phyloP scores from a whole-genome alignment of 805 yeast genomes.

The Cyberlindnera samutprakarnensis region DNA sequence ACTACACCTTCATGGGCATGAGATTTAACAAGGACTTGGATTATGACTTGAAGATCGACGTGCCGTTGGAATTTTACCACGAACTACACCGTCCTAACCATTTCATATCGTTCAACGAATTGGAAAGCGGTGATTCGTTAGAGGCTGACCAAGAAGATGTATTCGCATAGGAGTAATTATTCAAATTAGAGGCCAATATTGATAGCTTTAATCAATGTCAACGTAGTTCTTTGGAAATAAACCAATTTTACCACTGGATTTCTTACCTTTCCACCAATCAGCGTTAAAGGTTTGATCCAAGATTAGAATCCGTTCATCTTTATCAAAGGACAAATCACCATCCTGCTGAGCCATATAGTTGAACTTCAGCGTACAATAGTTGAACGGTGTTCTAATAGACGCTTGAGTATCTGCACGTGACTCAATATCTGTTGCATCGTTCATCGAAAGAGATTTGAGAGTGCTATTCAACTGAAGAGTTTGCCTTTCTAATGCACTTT shows the following conservation, averaged over 20 bases:
- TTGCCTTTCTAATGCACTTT: constrained; percentile 5
- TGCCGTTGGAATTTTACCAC: constrained; percentile 78
- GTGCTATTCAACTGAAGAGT: too few relatives aligned
- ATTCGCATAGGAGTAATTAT: constrained; percentile 30
- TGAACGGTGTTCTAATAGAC: constrained; percentile 5
- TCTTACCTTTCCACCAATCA: constrained; percentile 23
- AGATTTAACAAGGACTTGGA: constrained; percentile 61
- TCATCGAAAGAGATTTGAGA: not conserved
- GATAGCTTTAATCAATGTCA: not conserved
- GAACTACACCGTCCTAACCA: constrained; percentile 86
- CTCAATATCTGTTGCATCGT: not conserved
- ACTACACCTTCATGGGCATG: constrained; percentile 81
- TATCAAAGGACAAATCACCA: constrained; percentile 36
- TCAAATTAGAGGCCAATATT: not conserved
- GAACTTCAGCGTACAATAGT: constrained; percentile 33
- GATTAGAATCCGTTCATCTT: constrained; percentile 36
- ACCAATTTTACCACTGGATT: constrained; percentile 13
- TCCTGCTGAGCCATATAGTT: constrained; percentile 28
- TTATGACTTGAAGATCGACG: constrained; percentile 62
- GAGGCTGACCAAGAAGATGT: constrained; percentile 67
- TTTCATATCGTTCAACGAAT: constrained; percentile 64
- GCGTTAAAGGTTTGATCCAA: constrained; percentile 17
- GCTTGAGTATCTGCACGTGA: constrained; percentile 1
- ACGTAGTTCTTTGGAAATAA: constrained; percentile 19
- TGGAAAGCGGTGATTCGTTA: constrained; percentile 40